Base-by-base conservation (phyloP, 2,329 filamentous ascomycete species). In the Beauveria scarabaeidicola region DNA sequence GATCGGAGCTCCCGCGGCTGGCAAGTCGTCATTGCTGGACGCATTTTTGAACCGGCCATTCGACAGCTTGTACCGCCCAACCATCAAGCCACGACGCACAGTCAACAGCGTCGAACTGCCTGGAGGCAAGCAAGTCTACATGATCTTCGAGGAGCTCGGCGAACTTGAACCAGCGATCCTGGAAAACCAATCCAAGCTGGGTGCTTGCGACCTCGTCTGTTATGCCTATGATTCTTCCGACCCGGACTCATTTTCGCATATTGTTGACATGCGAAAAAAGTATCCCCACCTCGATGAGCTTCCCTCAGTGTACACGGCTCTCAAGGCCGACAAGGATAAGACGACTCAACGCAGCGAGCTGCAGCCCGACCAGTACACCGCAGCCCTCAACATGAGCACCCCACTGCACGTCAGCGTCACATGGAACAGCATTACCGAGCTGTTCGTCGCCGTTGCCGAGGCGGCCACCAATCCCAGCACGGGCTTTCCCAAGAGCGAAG, bases 151-250 rank as follows among this genome's bases (percentile, higher is more conserved):
- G 69, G 94, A 99, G 73, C 86, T 97, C 1, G 94, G 94, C 38
- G 91, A 97, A 73, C 79, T 96, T n/a, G 94, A 97, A 72, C 89
- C 91, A 0, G 94, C 94, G 13, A 91, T 97, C 58, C 78, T 99
- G 3, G 94, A 97, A 60, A 99, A 99, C 69, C 86, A 87, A 68
- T 83, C 86, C 48, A 96, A 95, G 73, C 80, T 99, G 15, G 91
- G 96, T 68, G 87, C 91, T 6, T 97, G 93, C 73, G 94, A 99
- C 72, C 81, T 99, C 25, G 82, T 99, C 50, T 96, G 93, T 74
- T 97, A 96, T 74, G 87, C 91, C 0, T 99, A 97, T 74, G 94
- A 99, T 75, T 97, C 93, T 2, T 95, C 91, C 1, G 92, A 99
- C 63, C 93, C 94, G 0, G 92, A 97, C 72, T 96, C 91, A 4